A percentile compares a stretch with the other conserved stretches of the same genome.
These are phyloP conservation scores for Phlebopus sp. DNA, from an alignment of 1,284 basidiomycete genomes.

Conservation along the genomic window DNA sequence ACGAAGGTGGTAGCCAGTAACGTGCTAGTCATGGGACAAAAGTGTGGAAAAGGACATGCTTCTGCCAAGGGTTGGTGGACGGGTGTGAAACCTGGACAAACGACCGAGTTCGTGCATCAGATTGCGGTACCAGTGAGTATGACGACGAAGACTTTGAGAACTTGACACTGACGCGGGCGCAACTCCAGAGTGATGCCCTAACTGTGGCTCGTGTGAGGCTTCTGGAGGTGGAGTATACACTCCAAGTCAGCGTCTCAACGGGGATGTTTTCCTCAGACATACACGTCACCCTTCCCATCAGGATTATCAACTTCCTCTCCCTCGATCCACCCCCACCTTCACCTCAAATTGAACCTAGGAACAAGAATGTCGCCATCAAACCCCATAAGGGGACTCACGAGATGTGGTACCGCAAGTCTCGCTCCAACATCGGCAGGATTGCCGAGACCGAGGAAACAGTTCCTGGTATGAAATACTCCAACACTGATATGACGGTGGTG, in stretches of 20 bases:
- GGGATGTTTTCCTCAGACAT: constrained; percentile 66
- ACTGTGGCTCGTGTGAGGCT: constrained; percentile 74
- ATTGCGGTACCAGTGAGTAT: constrained; percentile 70
- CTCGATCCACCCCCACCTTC: constrained; percentile 68
- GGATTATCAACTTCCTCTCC: constrained; percentile 78
- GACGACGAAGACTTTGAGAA: constrained; percentile 3
- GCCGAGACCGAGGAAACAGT: constrained; percentile 22
- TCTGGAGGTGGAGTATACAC: constrained; percentile 76
- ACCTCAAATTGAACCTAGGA: constrained; percentile 24
- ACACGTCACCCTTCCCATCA: constrained; percentile 66
- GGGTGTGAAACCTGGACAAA: constrained; percentile 67
- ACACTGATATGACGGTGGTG: constrained; percentile 26
- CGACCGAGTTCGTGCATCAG: constrained; percentile 58
- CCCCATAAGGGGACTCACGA: constrained; percentile 18
- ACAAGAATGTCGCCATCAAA: constrained; percentile 16
- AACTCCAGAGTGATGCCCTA: constrained; percentile 63
- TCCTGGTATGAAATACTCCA: constrained; percentile 30
- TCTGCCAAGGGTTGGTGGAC: constrained; percentile 89
- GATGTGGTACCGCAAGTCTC: constrained; percentile 31
- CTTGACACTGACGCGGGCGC: constrained; percentile 3
- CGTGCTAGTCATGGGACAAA: constrained; percentile 64
- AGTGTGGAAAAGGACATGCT: constrained; percentile 62
- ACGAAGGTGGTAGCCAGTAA: constrained; percentile 66
- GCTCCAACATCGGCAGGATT: constrained; percentile 1
- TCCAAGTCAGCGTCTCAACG: constrained; percentile 70